Conservation (phyloP, 805 yeast species). For the Myxozyma sirexii region DNA sequence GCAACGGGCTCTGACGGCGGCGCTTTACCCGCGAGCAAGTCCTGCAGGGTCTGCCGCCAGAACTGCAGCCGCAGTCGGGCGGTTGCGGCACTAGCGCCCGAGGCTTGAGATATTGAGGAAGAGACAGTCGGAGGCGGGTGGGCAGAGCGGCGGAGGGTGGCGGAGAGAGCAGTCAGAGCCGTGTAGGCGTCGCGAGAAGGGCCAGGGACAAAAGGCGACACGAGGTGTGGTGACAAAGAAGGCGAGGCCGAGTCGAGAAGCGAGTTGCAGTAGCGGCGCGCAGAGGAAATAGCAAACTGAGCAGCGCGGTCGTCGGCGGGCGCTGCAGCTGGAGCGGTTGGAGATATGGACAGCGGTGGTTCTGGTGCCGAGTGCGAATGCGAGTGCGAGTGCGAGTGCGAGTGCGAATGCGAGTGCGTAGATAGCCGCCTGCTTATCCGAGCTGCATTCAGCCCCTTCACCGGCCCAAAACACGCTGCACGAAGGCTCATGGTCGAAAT, state of each 20-base stretch:
- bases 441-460: not conserved
- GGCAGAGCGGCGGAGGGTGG: slow-evolving; percentile 13
- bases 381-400: slow-evolving; percentile 18
- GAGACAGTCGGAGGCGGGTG: slow-evolving; percentile 16
- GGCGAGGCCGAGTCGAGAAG: slow-evolving; percentile 5
- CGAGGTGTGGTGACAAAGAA: slow-evolving; percentile 48
- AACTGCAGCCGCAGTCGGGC: slow-evolving; percentile 62
- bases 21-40: slow-evolving; percentile 45
- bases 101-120: slow-evolving; percentile 60
- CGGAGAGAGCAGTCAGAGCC: slow-evolving; percentile 60
- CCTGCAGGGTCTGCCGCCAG: slow-evolving; percentile 67
- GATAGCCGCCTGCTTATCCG: not conserved
- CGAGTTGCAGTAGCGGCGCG: slow-evolving; percentile 16
- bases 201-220: slow-evolving; percentile 70
- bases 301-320: not conserved
- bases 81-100: slow-evolving; percentile 49
- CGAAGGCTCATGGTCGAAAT: not conserved
- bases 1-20: slow-evolving; percentile 66
- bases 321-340: not conserved
- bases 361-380: slow-evolving; percentile 13
- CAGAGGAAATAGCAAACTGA: slow-evolving; percentile 9
- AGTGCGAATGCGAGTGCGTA: slow-evolving; percentile 19
- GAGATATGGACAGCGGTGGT: slow-evolving; percentile 6
- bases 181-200: slow-evolving; percentile 63
- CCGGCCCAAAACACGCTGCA: not conserved